A percentile compares a stretch with the other conserved stretches of the same genome.
phyloP scores from a whole-genome alignment of 768 basidiomycete genomes.

The Amanita exitialis region DNA sequence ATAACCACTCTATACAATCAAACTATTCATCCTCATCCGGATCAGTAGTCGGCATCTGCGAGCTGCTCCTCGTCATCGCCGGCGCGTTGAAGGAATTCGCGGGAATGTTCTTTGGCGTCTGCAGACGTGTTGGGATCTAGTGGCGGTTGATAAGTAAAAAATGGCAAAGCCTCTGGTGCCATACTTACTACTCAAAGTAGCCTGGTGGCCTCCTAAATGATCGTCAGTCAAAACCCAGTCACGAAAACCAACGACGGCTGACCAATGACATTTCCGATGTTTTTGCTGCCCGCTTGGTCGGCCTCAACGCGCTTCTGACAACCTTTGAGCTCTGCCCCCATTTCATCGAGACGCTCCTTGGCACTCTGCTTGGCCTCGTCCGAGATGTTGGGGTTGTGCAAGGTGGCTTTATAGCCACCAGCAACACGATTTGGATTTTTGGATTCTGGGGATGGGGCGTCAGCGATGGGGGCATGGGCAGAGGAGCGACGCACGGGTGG shows the following conservation, averaged over 20 bases:
- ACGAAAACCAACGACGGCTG: neutral
- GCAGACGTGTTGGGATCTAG: conserved; percentile 10
- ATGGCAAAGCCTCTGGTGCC: neutral
- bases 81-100: conserved; percentile 1
- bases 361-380: conserved; percentile 44
- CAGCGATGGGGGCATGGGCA: neutral
- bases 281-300: neutral
- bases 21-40: neutral
- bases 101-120: conserved; percentile 11
- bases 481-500: neutral
- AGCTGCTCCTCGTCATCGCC: neutral
- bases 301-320: neutral
- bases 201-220: conserved; percentile 21
- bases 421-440: conserved; percentile 16
- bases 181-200: conserved; percentile 16
- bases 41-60: neutral
- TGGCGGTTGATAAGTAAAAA: neutral
- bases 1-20: neutral
- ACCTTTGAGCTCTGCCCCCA: conserved; percentile 12
- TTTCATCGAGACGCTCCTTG: conserved; percentile 28
- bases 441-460: neutral
- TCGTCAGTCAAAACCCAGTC: conserved; percentile 9
- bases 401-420: conserved; percentile 47
- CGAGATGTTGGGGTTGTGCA: conserved; percentile 49
- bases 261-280: conserved; percentile 1